Percentiles rank a stretch among this genome's conserved stretches.
Evolutionary conservation across 1,139 yeast genomes (phyloP).

Genomic region (Kluyveromyces sp.): DNA sequence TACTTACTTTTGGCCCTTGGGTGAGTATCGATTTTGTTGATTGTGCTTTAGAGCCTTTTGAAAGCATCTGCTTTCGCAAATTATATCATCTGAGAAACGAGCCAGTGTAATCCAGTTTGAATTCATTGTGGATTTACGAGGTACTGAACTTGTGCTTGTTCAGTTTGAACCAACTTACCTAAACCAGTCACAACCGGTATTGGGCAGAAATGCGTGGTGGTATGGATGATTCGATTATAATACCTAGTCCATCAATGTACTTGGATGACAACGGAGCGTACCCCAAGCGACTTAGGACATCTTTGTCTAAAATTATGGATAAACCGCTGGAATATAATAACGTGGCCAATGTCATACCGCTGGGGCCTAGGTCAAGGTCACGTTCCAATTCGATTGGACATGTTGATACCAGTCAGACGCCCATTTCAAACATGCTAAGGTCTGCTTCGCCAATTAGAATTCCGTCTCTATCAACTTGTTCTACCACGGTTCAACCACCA

Average conservation of each 20-base stretch:
- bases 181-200: too few species aligned
- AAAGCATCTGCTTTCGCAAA: neutral
- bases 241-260: conserved; percentile 9
- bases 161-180: too few species aligned
- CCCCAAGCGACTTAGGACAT: conserved; percentile 23
- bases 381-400: conserved; percentile 18
- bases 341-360: conserved; percentile 15
- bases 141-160: neutral
- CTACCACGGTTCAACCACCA: conserved; percentile 1
- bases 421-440: conserved; percentile 10
- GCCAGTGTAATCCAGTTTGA: neutral
- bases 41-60: neutral
- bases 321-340: conserved; percentile 5
- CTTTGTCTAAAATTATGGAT: conserved; percentile 27
- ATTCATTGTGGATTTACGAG: neutral
- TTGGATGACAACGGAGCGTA: conserved; percentile 11
- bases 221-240: conserved; percentile 2
- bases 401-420: neutral
- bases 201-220: neutral
- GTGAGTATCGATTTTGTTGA: neutral
- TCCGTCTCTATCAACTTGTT: neutral
- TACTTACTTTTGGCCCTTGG: neutral
- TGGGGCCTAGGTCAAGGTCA: conserved; percentile 18
- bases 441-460: conserved; percentile 23
- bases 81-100: neutral